A percentile compares a stretch with the other conserved stretches of the same genome.
These are phyloP conservation scores for Margaritispora aquatica DNA, from an alignment of 495 filamentous ascomycete genomes.

Conservation along the genomic window DNA sequence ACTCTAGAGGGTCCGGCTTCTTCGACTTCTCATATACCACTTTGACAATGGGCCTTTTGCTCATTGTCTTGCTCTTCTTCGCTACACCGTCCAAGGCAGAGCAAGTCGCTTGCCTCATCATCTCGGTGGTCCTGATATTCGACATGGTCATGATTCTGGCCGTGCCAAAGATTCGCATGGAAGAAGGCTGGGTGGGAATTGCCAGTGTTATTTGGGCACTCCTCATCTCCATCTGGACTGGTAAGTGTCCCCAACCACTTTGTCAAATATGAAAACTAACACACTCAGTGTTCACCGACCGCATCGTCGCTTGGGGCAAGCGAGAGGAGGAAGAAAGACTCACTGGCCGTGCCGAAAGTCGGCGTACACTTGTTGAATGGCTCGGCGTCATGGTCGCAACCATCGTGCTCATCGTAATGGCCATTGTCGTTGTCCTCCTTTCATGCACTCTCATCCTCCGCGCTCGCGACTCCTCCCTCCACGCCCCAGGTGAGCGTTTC, in stretches of 20 bases:
- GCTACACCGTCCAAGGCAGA: constrained; percentile 70
- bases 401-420: constrained; percentile 58
- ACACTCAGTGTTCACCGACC: constrained; percentile 30
- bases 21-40: constrained; percentile 77
- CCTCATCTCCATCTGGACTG: constrained; percentile 54
- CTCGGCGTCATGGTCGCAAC: constrained; percentile 70
- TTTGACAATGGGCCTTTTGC: constrained; percentile 63
- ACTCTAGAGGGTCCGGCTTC: constrained; percentile 85
- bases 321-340: constrained; percentile 85
- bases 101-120: constrained; percentile 58
- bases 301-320: constrained; percentile 87
- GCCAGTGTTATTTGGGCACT: constrained; percentile 74
- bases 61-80: constrained; percentile 82
- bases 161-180: constrained; percentile 62
- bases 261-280: neutral
- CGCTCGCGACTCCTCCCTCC: constrained; percentile 64
- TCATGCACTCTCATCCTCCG: constrained; percentile 74
- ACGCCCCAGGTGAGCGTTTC: constrained; percentile 63
- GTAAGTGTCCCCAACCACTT: neutral
- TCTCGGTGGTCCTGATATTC: constrained; percentile 67
- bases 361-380: constrained; percentile 80
- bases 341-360: constrained; percentile 82
- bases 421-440: constrained; percentile 60
- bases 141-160: constrained; percentile 73
- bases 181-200: constrained; percentile 89